These are phyloP conservation scores for Ajuga reptans DNA, from an alignment of 305 asterid species.

Conservation along the genomic window DNA sequence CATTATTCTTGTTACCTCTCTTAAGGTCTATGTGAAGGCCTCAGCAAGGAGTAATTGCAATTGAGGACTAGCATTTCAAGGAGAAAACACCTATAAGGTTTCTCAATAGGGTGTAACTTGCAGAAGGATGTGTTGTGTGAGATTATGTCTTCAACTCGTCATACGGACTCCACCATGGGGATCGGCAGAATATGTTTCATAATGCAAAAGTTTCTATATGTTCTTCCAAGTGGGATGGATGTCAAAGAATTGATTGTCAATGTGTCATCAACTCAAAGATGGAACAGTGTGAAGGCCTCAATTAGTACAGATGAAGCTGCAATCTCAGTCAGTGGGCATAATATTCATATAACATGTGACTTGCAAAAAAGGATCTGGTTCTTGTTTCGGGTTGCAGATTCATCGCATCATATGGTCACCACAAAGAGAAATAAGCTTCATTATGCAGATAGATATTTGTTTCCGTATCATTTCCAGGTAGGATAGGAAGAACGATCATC, in stretches of 20 bases:
- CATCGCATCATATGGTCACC: too few relatives aligned
- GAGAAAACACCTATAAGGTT: neutral
- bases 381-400: too few relatives aligned
- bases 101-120: neutral
- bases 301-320: too few relatives aligned
- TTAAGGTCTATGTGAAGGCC: neutral
- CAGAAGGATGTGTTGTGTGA: neutral
- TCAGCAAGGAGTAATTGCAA: neutral
- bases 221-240: neutral
- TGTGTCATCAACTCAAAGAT: neutral
- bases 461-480: too few relatives aligned
- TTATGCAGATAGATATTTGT: too few relatives aligned
- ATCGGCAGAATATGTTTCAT: neutral
- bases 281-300: too few relatives aligned
- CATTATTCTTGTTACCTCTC: too few relatives aligned
- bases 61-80: neutral
- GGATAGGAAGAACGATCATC: too few relatives aligned
- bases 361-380: too few relatives aligned
- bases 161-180: neutral
- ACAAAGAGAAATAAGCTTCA: too few relatives aligned
- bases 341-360: too few relatives aligned
- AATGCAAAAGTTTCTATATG: neutral
- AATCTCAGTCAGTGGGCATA: too few relatives aligned
- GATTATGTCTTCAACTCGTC: neutral
- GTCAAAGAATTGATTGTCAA: neutral